Percentiles rank a stretch among this genome's conserved stretches.
These are phyloP conservation scores for Dalbergia cochinchinensis DNA, from an alignment of 306 rosid species.

Conservation along the genomic window DNA sequence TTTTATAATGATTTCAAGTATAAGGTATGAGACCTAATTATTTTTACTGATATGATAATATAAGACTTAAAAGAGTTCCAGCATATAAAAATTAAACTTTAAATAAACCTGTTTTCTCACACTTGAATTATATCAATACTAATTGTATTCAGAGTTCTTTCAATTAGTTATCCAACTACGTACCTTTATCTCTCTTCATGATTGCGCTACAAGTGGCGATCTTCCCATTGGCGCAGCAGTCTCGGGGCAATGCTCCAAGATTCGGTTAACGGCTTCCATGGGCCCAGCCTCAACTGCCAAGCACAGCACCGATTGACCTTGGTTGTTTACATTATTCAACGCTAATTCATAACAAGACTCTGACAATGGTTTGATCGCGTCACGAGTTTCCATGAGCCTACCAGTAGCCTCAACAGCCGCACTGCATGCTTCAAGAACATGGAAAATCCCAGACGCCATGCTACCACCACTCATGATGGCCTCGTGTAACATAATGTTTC, in stretches of 20 bases:
- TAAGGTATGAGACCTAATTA: too few relatives aligned
- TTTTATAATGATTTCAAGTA: too few relatives aligned
- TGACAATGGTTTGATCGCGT: neutral
- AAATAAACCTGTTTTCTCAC: too few relatives aligned
- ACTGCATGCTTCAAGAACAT: neutral
- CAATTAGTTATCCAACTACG: neutral
- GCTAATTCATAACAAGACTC: neutral
- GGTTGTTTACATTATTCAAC: neutral
- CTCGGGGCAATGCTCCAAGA: neutral
- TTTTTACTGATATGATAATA: too few relatives aligned
- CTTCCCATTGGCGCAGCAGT: neutral
- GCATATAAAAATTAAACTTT: too few relatives aligned
- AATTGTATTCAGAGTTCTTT: too few relatives aligned
- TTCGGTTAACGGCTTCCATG: neutral
- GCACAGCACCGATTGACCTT: conserved; percentile 1
- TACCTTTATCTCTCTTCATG: neutral
- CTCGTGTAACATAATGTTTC: conserved; percentile 11
- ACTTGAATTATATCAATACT: too few relatives aligned
- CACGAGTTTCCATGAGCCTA: too few relatives aligned
- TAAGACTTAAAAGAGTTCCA: too few relatives aligned
- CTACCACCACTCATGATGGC: neutral
- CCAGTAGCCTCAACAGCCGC: too few relatives aligned
- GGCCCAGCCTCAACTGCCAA: neutral
- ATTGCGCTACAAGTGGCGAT: neutral
- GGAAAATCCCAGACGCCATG: neutral